Evolutionary conservation across 768 basidiomycete genomes (phyloP).

Genomic region (Lentinula boryana): DNA sequence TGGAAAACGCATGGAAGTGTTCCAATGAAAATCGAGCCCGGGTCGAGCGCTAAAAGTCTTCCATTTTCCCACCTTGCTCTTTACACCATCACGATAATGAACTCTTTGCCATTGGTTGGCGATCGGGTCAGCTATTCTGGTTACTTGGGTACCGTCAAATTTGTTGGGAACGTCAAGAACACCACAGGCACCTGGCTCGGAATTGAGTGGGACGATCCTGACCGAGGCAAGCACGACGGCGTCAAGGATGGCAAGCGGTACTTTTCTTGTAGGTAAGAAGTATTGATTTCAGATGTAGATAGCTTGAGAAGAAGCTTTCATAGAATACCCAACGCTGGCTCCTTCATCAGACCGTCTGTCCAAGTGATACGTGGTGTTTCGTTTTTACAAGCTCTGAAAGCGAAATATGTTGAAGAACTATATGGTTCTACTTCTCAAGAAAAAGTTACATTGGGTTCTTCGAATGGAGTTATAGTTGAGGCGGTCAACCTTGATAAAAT

Average conservation of each 20-base stretch:
- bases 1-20: constrained; percentile 21
- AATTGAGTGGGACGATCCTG: constrained; percentile 91
- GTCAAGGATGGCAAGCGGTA: constrained; percentile 70
- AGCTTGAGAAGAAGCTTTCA: constrained; percentile 4
- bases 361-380: constrained; percentile 53
- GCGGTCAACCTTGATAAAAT: constrained; percentile 81
- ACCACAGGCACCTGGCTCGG: constrained; percentile 82
- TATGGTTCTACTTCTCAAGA: constrained; percentile 51
- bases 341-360: constrained; percentile 73
- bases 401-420: constrained; percentile 71
- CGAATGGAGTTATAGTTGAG: constrained; percentile 81
- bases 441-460: constrained; percentile 71
- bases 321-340: constrained; percentile 62
- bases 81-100: constrained; percentile 15
- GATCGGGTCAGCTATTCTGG: constrained; percentile 50
- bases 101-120: constrained; percentile 32
- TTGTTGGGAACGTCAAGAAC: constrained; percentile 55
- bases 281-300: not conserved
- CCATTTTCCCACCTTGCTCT: not conserved
- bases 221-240: constrained; percentile 86
- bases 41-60: not conserved
- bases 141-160: constrained; percentile 65
- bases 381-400: constrained; percentile 67
- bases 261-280: constrained; percentile 69
- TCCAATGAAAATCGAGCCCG: not conserved